Percentiles rank a stretch among this genome's conserved stretches.
Evolutionary conservation across 371 early-diverging fungal species (phyloP).

Genomic region (Dipsacomyces acuminosporus): DNA sequence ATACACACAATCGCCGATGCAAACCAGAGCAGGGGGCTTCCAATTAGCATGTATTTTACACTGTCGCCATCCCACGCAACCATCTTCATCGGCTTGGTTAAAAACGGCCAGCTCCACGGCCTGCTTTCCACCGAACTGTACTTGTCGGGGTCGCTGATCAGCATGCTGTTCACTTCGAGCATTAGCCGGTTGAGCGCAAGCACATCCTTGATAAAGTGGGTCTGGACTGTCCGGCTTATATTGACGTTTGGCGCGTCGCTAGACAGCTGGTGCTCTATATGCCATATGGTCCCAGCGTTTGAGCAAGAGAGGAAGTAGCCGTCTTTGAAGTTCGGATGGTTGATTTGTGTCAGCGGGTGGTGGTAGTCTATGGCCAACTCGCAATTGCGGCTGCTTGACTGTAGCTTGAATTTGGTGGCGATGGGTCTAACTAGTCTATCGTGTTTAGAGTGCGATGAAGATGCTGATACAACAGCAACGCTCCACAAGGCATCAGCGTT

Average conservation of each 20-base stretch:
- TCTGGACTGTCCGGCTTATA: constrained; percentile 57
- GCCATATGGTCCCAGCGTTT: constrained; percentile 61
- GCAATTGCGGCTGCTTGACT: constrained; percentile 7
- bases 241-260: constrained; percentile 45
- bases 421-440: constrained; percentile 4
- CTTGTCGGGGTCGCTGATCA: constrained; percentile 96
- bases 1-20: constrained; percentile 60
- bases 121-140: constrained; percentile 83
- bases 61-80: constrained; percentile 89
- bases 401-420: constrained; percentile 13
- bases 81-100: constrained; percentile 92
- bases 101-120: constrained; percentile 93
- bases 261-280: constrained; percentile 87
- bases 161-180: constrained; percentile 97
- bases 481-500: too few species aligned
- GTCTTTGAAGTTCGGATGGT: too few species aligned
- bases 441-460: too few species aligned
- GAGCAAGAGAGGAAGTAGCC: too few species aligned
- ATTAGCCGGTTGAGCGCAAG: constrained; percentile 82
- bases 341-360: neutral
- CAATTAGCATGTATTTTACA: constrained; percentile 94
- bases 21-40: constrained; percentile 98
- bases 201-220: constrained; percentile 70
- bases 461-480: too few species aligned
- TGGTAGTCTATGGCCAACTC: constrained; percentile 8